Conservation (phyloP, 2,329 filamentous ascomycete genomes). For the Fonsecaea pugnacius region DNA sequence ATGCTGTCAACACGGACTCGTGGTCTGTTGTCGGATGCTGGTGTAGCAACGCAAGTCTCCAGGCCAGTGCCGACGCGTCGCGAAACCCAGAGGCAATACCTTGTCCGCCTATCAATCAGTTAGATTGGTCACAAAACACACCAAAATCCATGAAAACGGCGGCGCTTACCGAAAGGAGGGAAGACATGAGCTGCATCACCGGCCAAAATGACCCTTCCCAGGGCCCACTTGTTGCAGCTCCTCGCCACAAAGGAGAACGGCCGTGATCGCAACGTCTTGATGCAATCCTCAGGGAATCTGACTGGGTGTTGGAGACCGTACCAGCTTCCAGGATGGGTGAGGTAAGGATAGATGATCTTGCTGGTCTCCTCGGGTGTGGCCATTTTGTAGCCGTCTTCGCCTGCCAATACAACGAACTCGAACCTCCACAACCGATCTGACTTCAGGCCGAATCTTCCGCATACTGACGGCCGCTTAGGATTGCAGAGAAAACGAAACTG, state of each 20-base stretch:
- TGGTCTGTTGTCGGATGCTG: constrained; percentile 34
- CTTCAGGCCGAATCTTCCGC: constrained; percentile 40
- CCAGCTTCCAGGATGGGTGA: constrained; percentile 38
- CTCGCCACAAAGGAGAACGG: constrained; percentile 37
- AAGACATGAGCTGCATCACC: constrained; percentile 42
- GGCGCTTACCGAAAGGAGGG: constrained; percentile 37
- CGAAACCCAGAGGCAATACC: constrained; percentile 50
- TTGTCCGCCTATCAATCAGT: constrained; percentile 41
- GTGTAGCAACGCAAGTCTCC: constrained; percentile 44
- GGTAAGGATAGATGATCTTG: constrained; percentile 39
- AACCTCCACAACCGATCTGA: constrained; percentile 42
- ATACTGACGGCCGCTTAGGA: constrained; percentile 38
- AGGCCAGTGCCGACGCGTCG: constrained; percentile 46
- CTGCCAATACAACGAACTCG: constrained; percentile 44
- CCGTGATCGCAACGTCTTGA: constrained; percentile 38
- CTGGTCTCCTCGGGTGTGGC: constrained; percentile 32
- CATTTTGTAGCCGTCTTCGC: constrained; percentile 42
- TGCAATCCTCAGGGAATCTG: constrained; percentile 38
- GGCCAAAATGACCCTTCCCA: constrained; percentile 35
- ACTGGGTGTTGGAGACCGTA: constrained; percentile 36
- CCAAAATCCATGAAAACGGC: neutral
- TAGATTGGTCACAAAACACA: neutral
- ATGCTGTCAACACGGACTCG: constrained; percentile 39
- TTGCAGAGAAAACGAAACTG: constrained; percentile 41
- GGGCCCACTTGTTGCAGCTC: constrained; percentile 39